These are phyloP conservation scores for Cladosporium sp. DNA, from an alignment of 2,329 filamentous ascomycete genomes.

Conservation along the genomic window DNA sequence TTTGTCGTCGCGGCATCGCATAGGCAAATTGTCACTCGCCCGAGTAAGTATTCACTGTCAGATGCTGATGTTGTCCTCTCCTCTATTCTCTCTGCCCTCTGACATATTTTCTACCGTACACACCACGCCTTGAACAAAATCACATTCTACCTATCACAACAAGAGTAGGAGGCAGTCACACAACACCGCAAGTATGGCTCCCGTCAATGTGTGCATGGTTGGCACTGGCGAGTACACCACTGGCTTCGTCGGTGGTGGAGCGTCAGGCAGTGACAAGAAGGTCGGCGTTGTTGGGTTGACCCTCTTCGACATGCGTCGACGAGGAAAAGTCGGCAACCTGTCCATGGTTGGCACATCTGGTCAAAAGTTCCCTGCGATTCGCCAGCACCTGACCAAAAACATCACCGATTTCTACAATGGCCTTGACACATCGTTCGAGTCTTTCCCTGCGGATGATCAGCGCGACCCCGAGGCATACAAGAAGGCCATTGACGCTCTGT, in stretches of 20 bases:
- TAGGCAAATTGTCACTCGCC: conserved; percentile 2
- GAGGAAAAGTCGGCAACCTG: conserved; percentile 81
- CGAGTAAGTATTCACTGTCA: conserved; percentile 2
- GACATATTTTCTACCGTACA: too few relatives aligned
- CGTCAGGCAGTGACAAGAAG: conserved; percentile 89
- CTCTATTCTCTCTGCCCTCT: conserved; percentile 1
- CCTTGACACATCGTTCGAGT: conserved; percentile 80
- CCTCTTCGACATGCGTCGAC: conserved; percentile 79
- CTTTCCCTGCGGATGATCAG: conserved; percentile 70
- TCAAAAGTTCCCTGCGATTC: conserved; percentile 84
- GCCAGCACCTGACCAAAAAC: conserved; percentile 82
- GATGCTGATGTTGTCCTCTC: conserved; percentile 2
- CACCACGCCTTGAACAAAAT: too few relatives aligned
- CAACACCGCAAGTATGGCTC: conserved; percentile 37
- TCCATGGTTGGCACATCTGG: conserved; percentile 89
- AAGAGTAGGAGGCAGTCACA: neutral
- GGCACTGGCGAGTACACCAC: conserved; percentile 97
- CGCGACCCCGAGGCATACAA: conserved; percentile 82
- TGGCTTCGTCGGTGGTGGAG: conserved; percentile 79
- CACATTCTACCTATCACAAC: too few relatives aligned
- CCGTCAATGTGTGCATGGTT: conserved; percentile 53
- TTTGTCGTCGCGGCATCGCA: conserved; percentile 5
- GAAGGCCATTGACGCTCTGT: conserved; percentile 76
- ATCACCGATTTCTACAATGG: conserved; percentile 84
- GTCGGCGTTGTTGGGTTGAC: conserved; percentile 89